Evolutionary conservation across 2,329 filamentous ascomycete species (phyloP).

Genomic region (Penicillium sp.): DNA sequence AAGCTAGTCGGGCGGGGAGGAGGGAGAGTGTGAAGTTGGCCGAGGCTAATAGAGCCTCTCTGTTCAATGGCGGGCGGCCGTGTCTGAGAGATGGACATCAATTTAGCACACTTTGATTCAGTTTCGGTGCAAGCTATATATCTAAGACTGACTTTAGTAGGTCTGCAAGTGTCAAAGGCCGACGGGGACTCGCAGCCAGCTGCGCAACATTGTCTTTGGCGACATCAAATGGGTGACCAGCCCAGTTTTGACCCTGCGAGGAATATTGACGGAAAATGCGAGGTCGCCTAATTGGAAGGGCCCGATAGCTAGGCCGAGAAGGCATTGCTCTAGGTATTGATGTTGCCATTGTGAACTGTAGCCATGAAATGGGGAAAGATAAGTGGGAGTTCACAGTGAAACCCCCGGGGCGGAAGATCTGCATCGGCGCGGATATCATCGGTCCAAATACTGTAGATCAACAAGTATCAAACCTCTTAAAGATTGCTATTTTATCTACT

Average conservation of each 20-base stretch:
- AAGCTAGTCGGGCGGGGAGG: slow-evolving; percentile 81
- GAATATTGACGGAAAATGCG: slow-evolving; percentile 13
- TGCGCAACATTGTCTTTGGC: slow-evolving; percentile 68
- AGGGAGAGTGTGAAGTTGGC: slow-evolving; percentile 93
- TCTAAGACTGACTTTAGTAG: slow-evolving; percentile 61
- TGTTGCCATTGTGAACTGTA: slow-evolving; percentile 7
- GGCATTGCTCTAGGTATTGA: slow-evolving; percentile 7
- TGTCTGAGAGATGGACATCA: slow-evolving; percentile 38
- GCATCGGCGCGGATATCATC: slow-evolving; percentile 14
- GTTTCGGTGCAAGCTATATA: background rate
- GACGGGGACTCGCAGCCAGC: slow-evolving; percentile 67
- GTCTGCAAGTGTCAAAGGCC: slow-evolving; percentile 75
- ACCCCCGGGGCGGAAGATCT: slow-evolving; percentile 11
- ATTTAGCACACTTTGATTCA: background rate
- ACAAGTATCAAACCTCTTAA: background rate
- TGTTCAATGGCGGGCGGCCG: slow-evolving; percentile 75
- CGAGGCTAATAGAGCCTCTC: slow-evolving; percentile 70
- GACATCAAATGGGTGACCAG: slow-evolving; percentile 43
- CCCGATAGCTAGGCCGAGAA: background rate
- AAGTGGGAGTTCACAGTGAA: slow-evolving; percentile 7
- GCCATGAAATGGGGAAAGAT: slow-evolving; percentile 1
- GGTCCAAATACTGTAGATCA: slow-evolving; percentile 4
- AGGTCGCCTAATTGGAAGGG: background rate
- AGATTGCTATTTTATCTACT: background rate
- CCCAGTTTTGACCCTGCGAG: slow-evolving; percentile 26